Evolutionary conservation across 2,329 filamentous ascomycete species (phyloP).

Genomic region (Alternaria viburni): DNA sequence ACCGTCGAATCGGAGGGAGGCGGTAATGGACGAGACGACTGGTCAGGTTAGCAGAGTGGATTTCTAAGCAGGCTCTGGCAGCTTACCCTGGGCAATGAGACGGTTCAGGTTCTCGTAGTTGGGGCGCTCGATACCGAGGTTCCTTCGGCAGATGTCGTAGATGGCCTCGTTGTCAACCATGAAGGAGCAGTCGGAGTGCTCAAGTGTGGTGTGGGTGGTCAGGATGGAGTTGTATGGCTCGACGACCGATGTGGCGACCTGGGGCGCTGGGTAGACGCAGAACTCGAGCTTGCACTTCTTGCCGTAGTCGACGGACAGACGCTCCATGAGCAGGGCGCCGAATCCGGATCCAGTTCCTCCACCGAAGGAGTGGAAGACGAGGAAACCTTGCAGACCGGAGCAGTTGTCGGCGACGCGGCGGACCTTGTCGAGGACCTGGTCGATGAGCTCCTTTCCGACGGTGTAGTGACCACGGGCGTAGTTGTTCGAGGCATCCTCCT

Average conservation of each 20-base stretch:
- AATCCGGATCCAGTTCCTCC: conserved; percentile 99
- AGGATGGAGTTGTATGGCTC: conserved; percentile 99
- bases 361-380: conserved; percentile 99
- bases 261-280: conserved; percentile 97
- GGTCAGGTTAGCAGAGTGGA: conserved; percentile 9
- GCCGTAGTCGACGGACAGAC: conserved; percentile 97
- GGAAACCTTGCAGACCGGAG: conserved; percentile 96
- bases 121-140: conserved; percentile 94
- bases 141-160: conserved; percentile 98
- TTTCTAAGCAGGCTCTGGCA: not conserved
- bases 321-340: conserved; percentile 97
- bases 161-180: conserved; percentile 99
- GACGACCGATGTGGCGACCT: conserved; percentile 95
- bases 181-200: conserved; percentile 99
- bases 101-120: conserved; percentile 99
- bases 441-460: conserved; percentile 98
- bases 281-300: conserved; percentile 99
- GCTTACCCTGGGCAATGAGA: conserved; percentile 89
- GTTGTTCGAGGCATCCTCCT: conserved; percentile 99
- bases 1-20: conserved; percentile 96
- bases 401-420: conserved; percentile 96
- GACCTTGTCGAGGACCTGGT: conserved; percentile 96
- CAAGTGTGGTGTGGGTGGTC: conserved; percentile 97
- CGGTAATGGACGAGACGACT: conserved; percentile 98
- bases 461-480: conserved; percentile 99